Evolutionary conservation across 164 flowering plant genomes (phyloP).

Genomic region (Amborella trichopoda): DNA sequence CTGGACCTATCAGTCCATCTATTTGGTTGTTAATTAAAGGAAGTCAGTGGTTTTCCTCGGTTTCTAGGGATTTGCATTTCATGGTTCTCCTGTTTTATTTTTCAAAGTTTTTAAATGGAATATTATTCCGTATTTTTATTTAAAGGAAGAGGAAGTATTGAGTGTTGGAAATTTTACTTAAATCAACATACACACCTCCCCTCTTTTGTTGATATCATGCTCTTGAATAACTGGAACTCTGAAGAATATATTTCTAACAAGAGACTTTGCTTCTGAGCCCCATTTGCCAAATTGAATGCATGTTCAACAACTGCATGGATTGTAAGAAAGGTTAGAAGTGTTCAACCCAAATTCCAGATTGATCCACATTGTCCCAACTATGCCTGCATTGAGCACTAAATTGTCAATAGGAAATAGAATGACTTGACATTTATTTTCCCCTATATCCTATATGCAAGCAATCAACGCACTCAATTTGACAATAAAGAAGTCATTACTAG

Average conservation of each 20-base stretch:
- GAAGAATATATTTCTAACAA: constrained; percentile 71
- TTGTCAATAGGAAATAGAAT: not conserved
- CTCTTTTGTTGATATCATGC: constrained; percentile 46
- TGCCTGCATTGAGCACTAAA: not conserved
- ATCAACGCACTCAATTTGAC: not conserved
- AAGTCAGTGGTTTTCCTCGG: not conserved
- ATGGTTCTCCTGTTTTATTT: not conserved
- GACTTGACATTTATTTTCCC: not conserved
- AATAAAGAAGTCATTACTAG: no score
- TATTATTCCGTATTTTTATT: no score
- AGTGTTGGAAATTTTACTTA: not conserved
- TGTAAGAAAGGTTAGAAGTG: not conserved
- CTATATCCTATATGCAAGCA: not conserved
- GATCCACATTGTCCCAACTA: not conserved
- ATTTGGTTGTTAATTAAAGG: not conserved
- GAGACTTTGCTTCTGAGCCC: constrained; percentile 69
- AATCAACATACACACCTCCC: constrained; percentile 33
- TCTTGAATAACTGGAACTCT: constrained; percentile 87
- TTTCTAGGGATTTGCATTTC: not conserved
- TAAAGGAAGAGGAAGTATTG: not conserved
- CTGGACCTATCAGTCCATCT: not conserved
- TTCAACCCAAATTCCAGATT: not conserved
- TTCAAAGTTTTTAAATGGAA: no score
- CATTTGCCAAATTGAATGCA: constrained; percentile 78
- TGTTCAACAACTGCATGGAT: constrained; percentile 72